These are phyloP conservation scores for Cylindrodendrum hubeiense DNA, from an alignment of 2,329 filamentous ascomycete species.

Conservation along the genomic window DNA sequence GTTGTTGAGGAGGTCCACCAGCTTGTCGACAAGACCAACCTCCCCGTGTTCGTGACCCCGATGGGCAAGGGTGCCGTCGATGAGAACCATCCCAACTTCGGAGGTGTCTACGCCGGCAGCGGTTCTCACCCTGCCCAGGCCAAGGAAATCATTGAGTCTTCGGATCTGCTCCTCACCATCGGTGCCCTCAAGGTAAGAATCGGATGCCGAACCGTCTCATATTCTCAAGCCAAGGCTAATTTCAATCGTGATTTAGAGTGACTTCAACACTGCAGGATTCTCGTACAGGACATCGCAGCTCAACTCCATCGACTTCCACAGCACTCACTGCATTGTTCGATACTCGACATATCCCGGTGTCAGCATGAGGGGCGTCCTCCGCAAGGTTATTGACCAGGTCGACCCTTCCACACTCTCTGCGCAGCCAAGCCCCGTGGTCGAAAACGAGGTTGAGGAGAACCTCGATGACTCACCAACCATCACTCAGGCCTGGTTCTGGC, in stretches of 20 bases:
- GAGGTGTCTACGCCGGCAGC: conserved; percentile 87
- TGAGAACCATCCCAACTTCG: conserved; percentile 80
- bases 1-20: conserved; percentile 79
- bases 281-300: conserved; percentile 82
- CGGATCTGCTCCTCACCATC: conserved; percentile 78
- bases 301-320: conserved; percentile 85
- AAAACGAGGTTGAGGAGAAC: conserved; percentile 61
- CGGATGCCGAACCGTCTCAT: background rate
- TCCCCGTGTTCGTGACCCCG: conserved; percentile 88
- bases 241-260: conserved; percentile 61
- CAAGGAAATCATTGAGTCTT: conserved; percentile 72
- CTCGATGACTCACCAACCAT: conserved; percentile 61
- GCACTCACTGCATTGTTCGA: conserved; percentile 77
- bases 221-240: background rate
- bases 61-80: conserved; percentile 91
- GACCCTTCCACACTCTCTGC: conserved; percentile 70
- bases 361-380: conserved; percentile 82
- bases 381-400: conserved; percentile 73
- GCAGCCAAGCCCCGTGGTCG: conserved; percentile 64
- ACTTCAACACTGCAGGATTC: conserved; percentile 88
- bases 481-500: conserved; percentile 83
- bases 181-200: conserved; percentile 68
- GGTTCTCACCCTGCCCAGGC: conserved; percentile 76
- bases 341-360: conserved; percentile 85
- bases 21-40: conserved; percentile 77